Base-by-base conservation (phyloP, 176 grass and related monocot species). In the Raddia distichophylla region DNA sequence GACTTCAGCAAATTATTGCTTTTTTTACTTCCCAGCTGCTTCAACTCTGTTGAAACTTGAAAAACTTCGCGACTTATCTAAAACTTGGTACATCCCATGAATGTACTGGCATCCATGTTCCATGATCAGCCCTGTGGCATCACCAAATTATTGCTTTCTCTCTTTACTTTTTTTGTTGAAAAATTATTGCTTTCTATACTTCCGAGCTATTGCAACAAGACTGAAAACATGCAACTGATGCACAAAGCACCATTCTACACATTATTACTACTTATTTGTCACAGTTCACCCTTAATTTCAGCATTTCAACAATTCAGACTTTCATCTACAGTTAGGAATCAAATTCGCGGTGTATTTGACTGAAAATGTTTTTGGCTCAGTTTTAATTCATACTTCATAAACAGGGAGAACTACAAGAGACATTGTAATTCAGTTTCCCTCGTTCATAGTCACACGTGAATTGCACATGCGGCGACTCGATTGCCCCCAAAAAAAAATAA, bases 401-500 rank as follows among this genome's bases (percentile, higher is more conserved):
- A 8, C 85, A 70, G 8, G 33, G 34, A 63, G 10, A 79, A 20
- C 13, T 9, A 58, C 19, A 75, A 19, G 59, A 60, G 72, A 58
- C 3, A 1, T 5, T 40, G 44, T 18, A 33, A 44, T 20, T 78
- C 72, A 20, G 40, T 48, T 18, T 43, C 73, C 61, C n/a, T 15
- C 18, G 15, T 67, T 63, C n/a, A 3, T 42, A 69, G 78, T 60
- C 72, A 69, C 78, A 64, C 77, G 83, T 5, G 37, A 44, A 2
- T 35, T 10, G 60, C 78, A 82, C 87, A 78, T 86, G 87, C 32
- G 50, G 78, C 71, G 42, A 82, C 78, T 64, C 82, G 65, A 5
- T 47, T 84, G 81, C 87, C 87, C 27, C 27, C n/a, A n/a, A 27
- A 13, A 84, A 45, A 73, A 73, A 80, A 69, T 18, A 61, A 74